Conservation (phyloP, 192 early-diverging fungal species). For the Rhizophagus clarus region DNA sequence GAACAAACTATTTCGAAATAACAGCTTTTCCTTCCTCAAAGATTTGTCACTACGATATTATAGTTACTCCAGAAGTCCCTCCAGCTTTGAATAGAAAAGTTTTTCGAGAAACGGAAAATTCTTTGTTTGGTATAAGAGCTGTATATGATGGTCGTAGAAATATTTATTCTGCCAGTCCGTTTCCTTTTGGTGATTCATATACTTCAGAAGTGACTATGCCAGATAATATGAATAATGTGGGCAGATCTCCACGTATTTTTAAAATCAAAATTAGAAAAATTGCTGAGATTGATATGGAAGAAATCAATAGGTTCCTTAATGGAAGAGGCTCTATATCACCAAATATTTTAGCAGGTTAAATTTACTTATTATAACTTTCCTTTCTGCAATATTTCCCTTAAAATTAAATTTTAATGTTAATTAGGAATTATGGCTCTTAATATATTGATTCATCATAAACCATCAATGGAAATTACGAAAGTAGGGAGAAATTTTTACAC, state of each 20-base stretch:
- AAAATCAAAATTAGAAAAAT: conserved; percentile 66
- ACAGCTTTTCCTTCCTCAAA: conserved; percentile 58
- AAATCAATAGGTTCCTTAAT: conserved; percentile 54
- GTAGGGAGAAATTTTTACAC: conserved; percentile 87
- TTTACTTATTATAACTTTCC: no score
- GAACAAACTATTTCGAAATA: conserved; percentile 82
- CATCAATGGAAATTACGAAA: conserved; percentile 71
- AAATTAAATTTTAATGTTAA: background rate
- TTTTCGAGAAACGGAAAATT: conserved; percentile 58
- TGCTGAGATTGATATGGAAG: conserved; percentile 65
- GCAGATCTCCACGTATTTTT: conserved; percentile 57
- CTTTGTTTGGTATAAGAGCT: conserved; percentile 54
- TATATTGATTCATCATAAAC: conserved; percentile 77
- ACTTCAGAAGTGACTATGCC: conserved; percentile 59
- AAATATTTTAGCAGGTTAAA: conserved; percentile 28
- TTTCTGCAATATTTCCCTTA: no score
- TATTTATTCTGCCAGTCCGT: conserved; percentile 61
- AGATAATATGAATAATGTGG: conserved; percentile 35
- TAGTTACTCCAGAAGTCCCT: conserved; percentile 76
- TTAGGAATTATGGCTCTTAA: conserved; percentile 70
- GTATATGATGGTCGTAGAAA: conserved; percentile 68
- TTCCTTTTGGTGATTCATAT: conserved; percentile 57
- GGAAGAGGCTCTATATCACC: conserved; percentile 32
- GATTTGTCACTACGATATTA: conserved; percentile 88
- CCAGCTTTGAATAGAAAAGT: conserved; percentile 71